Conservation (phyloP, 768 basidiomycete species). For the Podaxis carcinomalis region DNA sequence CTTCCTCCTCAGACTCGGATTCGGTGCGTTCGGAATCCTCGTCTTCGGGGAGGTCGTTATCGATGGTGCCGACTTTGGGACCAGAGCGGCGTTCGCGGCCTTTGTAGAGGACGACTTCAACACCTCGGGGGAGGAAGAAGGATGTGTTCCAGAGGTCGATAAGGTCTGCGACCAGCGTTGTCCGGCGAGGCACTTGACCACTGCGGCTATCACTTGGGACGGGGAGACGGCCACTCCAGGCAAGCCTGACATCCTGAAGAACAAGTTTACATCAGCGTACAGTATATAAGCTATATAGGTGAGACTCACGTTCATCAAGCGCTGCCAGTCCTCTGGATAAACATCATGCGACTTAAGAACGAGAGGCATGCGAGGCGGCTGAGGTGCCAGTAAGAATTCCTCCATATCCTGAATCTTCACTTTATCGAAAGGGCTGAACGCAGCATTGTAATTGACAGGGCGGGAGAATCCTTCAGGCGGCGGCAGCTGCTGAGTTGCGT, state of each 20-base stretch:
- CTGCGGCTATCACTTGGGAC: conserved; percentile 37
- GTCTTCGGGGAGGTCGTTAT: conserved; percentile 48
- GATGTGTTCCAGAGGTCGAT: conserved; percentile 76
- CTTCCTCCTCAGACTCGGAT: conserved; percentile 32
- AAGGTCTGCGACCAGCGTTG: conserved; percentile 62
- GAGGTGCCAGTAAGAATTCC: conserved; percentile 52
- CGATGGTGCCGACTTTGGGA: conserved; percentile 45
- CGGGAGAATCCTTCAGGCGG: conserved; percentile 74
- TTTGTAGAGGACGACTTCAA: conserved; percentile 80
- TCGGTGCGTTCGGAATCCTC: conserved; percentile 28
- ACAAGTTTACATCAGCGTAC: not conserved
- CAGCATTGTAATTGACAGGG: conserved; percentile 59
- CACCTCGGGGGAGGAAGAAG: conserved; percentile 70
- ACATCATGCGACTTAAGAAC: conserved; percentile 76
- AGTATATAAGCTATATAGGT: conserved; percentile 9
- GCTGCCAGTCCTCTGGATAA: conserved; percentile 73
- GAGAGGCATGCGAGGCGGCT: conserved; percentile 66
- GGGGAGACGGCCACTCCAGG: conserved; percentile 76
- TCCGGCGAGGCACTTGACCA: conserved; percentile 51
- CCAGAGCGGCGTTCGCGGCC: conserved; percentile 79
- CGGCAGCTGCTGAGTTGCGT: conserved; percentile 40
- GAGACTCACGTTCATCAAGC: conserved; percentile 63
- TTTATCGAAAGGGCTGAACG: conserved; percentile 65
- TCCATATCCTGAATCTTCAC: conserved; percentile 80
- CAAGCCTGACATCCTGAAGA: conserved; percentile 62